These are phyloP conservation scores for Alternaria gaisen DNA, from an alignment of 2,329 filamentous ascomycete genomes.

Conservation along the genomic window DNA sequence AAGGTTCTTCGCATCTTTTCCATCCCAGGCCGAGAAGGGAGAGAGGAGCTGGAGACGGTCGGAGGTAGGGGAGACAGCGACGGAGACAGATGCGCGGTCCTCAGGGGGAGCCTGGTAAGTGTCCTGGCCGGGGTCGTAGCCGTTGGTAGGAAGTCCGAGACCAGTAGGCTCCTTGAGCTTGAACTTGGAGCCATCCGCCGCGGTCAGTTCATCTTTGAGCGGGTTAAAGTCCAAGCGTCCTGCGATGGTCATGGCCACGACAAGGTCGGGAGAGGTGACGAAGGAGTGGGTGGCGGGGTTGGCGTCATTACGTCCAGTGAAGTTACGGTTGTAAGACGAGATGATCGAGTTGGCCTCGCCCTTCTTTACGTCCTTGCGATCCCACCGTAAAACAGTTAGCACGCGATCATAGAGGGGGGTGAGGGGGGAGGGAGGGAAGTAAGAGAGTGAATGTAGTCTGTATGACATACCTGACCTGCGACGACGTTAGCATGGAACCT, in stretches of 20 bases:
- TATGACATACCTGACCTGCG: constrained; percentile 3
- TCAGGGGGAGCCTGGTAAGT: constrained; percentile 95
- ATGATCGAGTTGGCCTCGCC: constrained; percentile 95
- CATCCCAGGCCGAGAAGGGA: constrained; percentile 88
- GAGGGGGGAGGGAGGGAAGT: constrained; percentile 49
- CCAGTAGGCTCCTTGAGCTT: constrained; percentile 81
- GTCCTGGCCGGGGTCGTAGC: constrained; percentile 90
- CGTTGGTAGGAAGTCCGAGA: constrained; percentile 77
- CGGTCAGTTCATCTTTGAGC: constrained; percentile 88
- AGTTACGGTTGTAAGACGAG: constrained; percentile 99
- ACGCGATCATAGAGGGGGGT: background rate
- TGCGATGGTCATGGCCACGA: constrained; percentile 79
- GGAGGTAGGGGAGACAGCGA: constrained; percentile 85
- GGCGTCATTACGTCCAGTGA: constrained; percentile 96
- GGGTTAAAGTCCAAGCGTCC: constrained; percentile 72
- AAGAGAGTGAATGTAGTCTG: constrained; percentile 26
- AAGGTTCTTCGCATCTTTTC: constrained; percentile 74
- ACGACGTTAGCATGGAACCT: background rate
- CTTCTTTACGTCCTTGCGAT: constrained; percentile 92
- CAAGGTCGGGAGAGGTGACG: constrained; percentile 88
- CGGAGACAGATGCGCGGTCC: constrained; percentile 75
- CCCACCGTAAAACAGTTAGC: constrained; percentile 69
- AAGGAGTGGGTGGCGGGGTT: constrained; percentile 96
- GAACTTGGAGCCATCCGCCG: constrained; percentile 97
- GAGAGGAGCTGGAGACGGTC: constrained; percentile 93